Evolutionary conservation across 805 yeast genomes (phyloP).

Genomic region (Candida ficus): DNA sequence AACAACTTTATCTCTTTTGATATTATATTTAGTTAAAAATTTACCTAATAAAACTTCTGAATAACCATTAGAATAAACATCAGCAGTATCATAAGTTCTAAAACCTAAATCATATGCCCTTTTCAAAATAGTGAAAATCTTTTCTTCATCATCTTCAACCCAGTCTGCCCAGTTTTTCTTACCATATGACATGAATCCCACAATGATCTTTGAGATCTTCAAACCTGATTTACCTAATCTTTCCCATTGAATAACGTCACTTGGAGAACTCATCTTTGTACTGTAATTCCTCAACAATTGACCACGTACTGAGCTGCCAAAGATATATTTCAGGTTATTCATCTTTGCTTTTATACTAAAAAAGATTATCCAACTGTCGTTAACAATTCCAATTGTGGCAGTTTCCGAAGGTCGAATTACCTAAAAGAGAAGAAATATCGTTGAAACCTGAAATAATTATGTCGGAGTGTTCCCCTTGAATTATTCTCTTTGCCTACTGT

Average conservation of each 20-base stretch:
- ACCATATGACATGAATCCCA: slow-evolving; percentile 48
- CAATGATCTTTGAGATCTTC: slow-evolving; percentile 40
- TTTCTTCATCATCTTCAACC: slow-evolving; percentile 42
- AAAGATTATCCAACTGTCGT: too few relatives aligned
- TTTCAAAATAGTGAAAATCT: slow-evolving; percentile 39
- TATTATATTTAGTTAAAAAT: slow-evolving; percentile 45
- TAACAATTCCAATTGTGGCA: too few relatives aligned
- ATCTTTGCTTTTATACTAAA: too few relatives aligned
- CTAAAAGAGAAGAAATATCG: too few relatives aligned
- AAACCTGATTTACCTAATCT: slow-evolving; percentile 42
- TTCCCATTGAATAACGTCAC: slow-evolving; percentile 13
- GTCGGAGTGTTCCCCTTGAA: too few relatives aligned
- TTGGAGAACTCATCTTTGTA: slow-evolving; percentile 1
- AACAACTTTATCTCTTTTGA: slow-evolving; percentile 50
- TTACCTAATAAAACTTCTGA: slow-evolving; percentile 50
- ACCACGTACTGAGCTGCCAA: too few relatives aligned
- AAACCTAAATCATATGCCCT: slow-evolving; percentile 40
- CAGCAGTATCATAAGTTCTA: slow-evolving; percentile 47
- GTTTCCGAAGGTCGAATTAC: too few relatives aligned
- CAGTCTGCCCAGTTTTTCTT: slow-evolving; percentile 34
- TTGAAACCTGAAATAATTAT: too few relatives aligned
- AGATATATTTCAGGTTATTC: too few relatives aligned
- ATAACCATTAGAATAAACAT: slow-evolving; percentile 42
- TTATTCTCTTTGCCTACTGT: too few relatives aligned
- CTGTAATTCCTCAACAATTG: too few relatives aligned